Conservation (phyloP, 2,329 filamentous ascomycete species). For the Sporothrix inflata region DNA sequence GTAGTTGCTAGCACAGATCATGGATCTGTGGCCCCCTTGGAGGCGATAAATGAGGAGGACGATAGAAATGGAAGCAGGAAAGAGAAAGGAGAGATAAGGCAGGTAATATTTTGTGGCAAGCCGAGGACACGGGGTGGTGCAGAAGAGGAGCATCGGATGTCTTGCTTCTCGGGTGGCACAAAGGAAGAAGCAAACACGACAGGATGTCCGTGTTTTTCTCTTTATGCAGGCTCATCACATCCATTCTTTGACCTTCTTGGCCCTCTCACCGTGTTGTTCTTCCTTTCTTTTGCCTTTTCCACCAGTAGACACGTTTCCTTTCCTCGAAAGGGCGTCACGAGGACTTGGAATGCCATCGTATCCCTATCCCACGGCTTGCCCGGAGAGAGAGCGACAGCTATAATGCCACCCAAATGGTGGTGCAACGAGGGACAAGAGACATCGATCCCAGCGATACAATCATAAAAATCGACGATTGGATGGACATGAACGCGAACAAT, state of each 20-base stretch:
- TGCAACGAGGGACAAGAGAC: conserved; percentile 15
- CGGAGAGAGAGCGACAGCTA: background rate
- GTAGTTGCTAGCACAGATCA: background rate
- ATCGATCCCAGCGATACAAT: background rate
- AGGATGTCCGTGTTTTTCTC: background rate
- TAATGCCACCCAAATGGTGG: background rate
- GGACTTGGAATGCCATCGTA: background rate
- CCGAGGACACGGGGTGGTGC: background rate
- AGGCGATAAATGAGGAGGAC: background rate
- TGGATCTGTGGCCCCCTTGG: background rate
- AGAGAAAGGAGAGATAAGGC: background rate
- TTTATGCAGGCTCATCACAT: background rate
- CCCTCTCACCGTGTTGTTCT: background rate
- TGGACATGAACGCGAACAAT: background rate
- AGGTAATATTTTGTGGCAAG: background rate
- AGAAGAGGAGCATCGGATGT: conserved; percentile 24
- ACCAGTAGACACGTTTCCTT: background rate
- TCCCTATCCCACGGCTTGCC: background rate
- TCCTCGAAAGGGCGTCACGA: too few relatives aligned
- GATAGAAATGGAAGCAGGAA: background rate
- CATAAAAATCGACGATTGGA: background rate
- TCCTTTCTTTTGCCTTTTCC: background rate
- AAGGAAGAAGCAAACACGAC: background rate
- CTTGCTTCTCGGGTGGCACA: conserved; percentile 19
- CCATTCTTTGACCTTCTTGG: background rate